phyloP scores from a whole-genome alignment of 2,329 filamentous ascomycete genomes.

The Gaeumannomyces tritici region DNA sequence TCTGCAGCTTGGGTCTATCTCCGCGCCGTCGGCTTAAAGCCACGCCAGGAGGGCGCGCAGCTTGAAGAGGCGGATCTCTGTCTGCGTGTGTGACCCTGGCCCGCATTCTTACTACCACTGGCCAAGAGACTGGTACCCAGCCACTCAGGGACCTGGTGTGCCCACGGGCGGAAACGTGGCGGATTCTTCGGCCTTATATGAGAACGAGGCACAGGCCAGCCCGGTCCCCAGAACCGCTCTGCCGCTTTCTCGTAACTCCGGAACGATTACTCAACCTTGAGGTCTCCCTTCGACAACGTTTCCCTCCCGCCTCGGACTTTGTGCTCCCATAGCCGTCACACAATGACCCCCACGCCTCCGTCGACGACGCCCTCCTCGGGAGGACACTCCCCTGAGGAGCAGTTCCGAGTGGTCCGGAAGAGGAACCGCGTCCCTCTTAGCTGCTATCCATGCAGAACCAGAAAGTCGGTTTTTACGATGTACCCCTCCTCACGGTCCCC shows the following conservation, averaged over 20 bases:
- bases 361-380: constrained; percentile 71
- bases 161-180: neutral
- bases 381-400: constrained; percentile 71
- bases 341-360: constrained; percentile 67
- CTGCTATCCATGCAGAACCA: constrained; percentile 81
- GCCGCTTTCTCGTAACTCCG: constrained; percentile 4
- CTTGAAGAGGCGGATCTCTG: neutral
- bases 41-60: neutral
- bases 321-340: constrained; percentile 8
- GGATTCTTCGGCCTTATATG: neutral
- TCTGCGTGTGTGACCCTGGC: neutral
- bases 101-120: neutral
- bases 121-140: neutral
- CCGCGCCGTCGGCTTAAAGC: neutral
- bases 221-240: neutral
- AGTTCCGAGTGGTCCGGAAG: constrained; percentile 82
- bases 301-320: neutral
- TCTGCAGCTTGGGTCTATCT: neutral
- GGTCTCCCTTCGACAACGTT: neutral
- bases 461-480: constrained; percentile 58
- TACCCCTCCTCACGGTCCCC: neutral
- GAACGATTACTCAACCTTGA: neutral
- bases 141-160: neutral
- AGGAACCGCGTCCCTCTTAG: constrained; percentile 86
- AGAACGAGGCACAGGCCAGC: neutral